These are phyloP conservation scores for Trichoderma gamsii DNA, from an alignment of 495 filamentous ascomycete genomes.

Conservation along the genomic window DNA sequence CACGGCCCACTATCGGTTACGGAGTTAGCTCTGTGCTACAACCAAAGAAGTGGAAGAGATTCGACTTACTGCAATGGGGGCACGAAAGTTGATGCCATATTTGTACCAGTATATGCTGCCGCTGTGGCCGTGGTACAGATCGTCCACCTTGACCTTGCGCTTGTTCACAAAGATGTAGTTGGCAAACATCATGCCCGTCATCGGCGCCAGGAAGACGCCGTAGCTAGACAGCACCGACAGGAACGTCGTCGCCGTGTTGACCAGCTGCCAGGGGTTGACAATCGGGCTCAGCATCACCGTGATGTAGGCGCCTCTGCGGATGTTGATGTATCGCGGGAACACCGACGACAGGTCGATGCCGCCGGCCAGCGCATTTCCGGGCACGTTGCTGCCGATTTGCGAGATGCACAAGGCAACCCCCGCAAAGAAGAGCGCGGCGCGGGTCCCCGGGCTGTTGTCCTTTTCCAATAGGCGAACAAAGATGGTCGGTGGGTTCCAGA, in stretches of 20 bases:
- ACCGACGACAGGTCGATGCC: constrained; percentile 40
- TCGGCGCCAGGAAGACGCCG: constrained; percentile 37
- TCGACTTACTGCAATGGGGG: constrained; percentile 26
- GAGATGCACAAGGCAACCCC: constrained; percentile 33
- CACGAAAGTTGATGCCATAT: constrained; percentile 39
- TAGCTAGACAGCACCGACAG: constrained; percentile 41
- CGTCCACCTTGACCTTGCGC: constrained; percentile 34
- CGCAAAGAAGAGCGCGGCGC: constrained; percentile 42
- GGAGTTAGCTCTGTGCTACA: background rate
- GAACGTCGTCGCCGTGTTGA: constrained; percentile 40
- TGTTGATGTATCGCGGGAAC: constrained; percentile 40
- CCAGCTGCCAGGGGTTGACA: constrained; percentile 43
- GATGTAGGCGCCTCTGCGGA: constrained; percentile 39
- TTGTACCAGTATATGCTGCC: constrained; percentile 38
- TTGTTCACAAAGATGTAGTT: constrained; percentile 37
- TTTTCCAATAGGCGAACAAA: constrained; percentile 30
- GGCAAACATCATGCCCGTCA: constrained; percentile 36
- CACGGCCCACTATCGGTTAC: background rate
- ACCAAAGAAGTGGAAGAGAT: background rate
- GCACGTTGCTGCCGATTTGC: constrained; percentile 28
- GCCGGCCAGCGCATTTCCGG: constrained; percentile 21
- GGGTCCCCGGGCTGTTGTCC: constrained; percentile 25
- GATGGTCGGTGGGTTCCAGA: constrained; percentile 37
- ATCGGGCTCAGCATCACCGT: constrained; percentile 35
- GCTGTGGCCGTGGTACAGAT: constrained; percentile 29